These are phyloP conservation scores for Neurospora hispaniola DNA, from an alignment of 495 filamentous ascomycete genomes.

Conservation along the genomic window DNA sequence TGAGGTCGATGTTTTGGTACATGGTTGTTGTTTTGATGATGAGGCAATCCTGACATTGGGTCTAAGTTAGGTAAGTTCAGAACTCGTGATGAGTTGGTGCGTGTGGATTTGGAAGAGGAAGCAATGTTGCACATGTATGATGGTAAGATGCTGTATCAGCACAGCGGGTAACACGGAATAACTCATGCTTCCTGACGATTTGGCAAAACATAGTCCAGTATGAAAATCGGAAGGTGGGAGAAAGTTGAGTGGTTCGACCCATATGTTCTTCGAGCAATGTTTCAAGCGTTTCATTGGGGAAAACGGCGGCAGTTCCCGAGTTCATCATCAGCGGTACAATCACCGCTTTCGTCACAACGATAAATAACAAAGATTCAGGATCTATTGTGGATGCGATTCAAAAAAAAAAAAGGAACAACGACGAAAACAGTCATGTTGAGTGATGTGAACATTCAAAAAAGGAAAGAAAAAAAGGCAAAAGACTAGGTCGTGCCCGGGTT, in stretches of 20 bases:
- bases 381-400: no score
- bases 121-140: background rate
- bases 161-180: background rate
- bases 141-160: background rate
- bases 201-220: background rate
- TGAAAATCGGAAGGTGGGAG: background rate
- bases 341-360: no score
- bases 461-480: background rate
- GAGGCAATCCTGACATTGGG: background rate
- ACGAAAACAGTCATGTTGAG: no score
- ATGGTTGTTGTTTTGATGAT: background rate
- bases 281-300: no score
- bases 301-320: no score
- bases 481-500: background rate
- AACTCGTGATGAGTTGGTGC: background rate
- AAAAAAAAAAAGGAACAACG: background rate
- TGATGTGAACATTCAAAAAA: fast-evolving
- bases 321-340: no score
- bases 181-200: background rate
- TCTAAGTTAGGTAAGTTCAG: background rate
- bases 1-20: background rate
- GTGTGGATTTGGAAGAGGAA: background rate
- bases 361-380: no score
- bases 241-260: background rate
- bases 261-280: background rate